phyloP scores from a whole-genome alignment of 306 rosid species.

The Ormosia semicastrata region DNA sequence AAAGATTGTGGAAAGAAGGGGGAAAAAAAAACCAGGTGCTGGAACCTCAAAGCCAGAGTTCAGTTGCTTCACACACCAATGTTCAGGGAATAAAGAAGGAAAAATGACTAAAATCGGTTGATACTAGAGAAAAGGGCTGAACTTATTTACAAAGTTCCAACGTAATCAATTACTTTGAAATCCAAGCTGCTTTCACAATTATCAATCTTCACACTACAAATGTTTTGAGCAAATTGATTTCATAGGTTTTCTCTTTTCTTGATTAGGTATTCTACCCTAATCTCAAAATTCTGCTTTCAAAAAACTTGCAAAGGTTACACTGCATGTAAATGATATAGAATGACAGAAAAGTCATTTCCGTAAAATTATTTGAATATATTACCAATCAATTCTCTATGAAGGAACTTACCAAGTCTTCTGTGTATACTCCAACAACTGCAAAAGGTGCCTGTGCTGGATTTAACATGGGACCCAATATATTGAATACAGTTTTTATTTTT shows the following conservation, averaged over 20 bases:
- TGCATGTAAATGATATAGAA: background rate
- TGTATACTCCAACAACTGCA: slow-evolving; percentile 95
- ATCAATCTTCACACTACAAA: background rate
- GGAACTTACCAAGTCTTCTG: slow-evolving; percentile 66
- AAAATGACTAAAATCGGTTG: background rate
- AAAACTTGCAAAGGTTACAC: background rate
- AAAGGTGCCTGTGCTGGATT: slow-evolving; percentile 86
- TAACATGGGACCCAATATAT: slow-evolving; percentile 90
- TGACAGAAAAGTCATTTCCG: background rate
- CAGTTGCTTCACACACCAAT: background rate
- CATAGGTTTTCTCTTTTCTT: background rate
- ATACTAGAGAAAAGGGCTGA: background rate
- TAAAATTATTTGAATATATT: background rate
- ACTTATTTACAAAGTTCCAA: background rate
- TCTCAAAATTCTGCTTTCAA: background rate
- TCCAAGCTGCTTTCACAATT: background rate
- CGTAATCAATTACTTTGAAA: slow-evolving; percentile 10
- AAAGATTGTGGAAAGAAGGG: background rate
- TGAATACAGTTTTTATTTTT: slow-evolving; percentile 81
- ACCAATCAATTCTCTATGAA: background rate
- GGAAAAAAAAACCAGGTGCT: background rate
- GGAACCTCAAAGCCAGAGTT: background rate
- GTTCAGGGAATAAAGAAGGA: background rate
- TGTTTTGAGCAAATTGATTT: slow-evolving; percentile 6
- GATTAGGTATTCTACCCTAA: background rate